Percentiles rank a stretch among this genome's conserved stretches.
Conservation (phyloP, 805 yeast genomes). For the Starmerella bombi region DNA sequence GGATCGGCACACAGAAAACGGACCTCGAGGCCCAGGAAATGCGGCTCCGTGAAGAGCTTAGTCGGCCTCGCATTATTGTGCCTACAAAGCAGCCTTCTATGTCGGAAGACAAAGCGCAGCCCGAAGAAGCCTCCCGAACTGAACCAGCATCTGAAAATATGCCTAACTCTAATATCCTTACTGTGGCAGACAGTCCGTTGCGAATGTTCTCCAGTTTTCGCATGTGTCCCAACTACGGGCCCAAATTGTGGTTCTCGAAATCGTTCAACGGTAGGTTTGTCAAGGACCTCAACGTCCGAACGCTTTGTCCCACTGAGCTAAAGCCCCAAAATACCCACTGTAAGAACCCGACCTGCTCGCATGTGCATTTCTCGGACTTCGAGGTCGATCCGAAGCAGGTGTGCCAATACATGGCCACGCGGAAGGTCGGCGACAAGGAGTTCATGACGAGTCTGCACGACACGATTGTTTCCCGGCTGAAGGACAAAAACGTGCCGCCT, state of each 20-base stretch:
- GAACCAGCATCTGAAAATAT: neutral
- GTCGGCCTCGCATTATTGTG: neutral
- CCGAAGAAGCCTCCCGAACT: neutral
- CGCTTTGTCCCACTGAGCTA: conserved; percentile 16
- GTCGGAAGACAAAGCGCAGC: neutral
- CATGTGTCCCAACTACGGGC: conserved; percentile 11
- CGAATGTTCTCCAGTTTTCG: conserved; percentile 17
- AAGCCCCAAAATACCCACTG: conserved; percentile 6
- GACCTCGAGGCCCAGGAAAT: conserved; percentile 10
- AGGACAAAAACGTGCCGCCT: conserved; percentile 1
- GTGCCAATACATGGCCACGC: conserved; percentile 16
- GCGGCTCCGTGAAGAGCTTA: conserved; percentile 3
- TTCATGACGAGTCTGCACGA: conserved; percentile 10
- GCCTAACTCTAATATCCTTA: neutral
- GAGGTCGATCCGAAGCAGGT: conserved; percentile 5
- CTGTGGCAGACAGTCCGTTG: conserved; percentile 14
- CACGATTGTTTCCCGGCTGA: conserved; percentile 3
- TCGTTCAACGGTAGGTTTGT: conserved; percentile 19
- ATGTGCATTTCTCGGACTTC: conserved; percentile 18
- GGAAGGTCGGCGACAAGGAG: conserved; percentile 5
- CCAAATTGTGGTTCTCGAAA: conserved; percentile 12
- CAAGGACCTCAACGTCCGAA: conserved; percentile 3
- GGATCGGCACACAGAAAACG: conserved; percentile 1
- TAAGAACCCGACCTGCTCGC: conserved; percentile 8
- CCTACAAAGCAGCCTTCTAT: neutral